phyloP scores from a whole-genome alignment of 2,329 filamentous ascomycete species.

The Aspergillus texensis region DNA sequence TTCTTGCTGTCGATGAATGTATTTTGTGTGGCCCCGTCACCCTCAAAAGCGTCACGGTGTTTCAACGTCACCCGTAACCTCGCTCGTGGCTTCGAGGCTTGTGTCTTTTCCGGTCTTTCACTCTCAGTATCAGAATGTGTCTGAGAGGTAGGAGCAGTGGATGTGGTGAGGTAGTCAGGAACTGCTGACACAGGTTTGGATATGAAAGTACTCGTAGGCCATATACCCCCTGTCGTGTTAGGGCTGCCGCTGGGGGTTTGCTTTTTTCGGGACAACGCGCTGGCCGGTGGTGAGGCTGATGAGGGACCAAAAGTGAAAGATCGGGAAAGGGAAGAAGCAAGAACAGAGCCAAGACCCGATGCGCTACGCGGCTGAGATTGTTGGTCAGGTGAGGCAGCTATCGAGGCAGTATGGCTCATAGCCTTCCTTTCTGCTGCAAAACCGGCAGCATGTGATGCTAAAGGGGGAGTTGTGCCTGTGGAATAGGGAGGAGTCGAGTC shows the following conservation, averaged over 20 bases:
- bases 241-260: constrained; percentile 41
- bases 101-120: constrained; percentile 29
- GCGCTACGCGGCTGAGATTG: constrained; percentile 40
- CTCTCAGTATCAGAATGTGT: constrained; percentile 44
- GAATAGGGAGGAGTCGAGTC: constrained; percentile 56
- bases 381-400: constrained; percentile 47
- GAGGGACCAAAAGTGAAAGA: constrained; percentile 49
- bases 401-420: constrained; percentile 43
- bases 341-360: constrained; percentile 44
- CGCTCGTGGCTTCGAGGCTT: constrained; percentile 29
- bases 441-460: constrained; percentile 44
- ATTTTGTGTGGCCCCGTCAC: constrained; percentile 49
- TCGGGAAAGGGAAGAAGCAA: constrained; percentile 49
- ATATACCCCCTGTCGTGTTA: constrained; percentile 31
- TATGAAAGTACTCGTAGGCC: constrained; percentile 29
- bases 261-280: constrained; percentile 37
- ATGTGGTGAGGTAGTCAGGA: constrained; percentile 34
- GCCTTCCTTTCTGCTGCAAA: constrained; percentile 46
- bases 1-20: constrained; percentile 55
- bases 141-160: constrained; percentile 33
- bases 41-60: constrained; percentile 60
- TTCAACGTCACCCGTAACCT: constrained; percentile 55
- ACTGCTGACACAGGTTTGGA: constrained; percentile 29
- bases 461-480: constrained; percentile 56
- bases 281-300: constrained; percentile 45